These are phyloP conservation scores for Lactarius vividus DNA, from an alignment of 768 basidiomycete genomes.

Conservation along the genomic window DNA sequence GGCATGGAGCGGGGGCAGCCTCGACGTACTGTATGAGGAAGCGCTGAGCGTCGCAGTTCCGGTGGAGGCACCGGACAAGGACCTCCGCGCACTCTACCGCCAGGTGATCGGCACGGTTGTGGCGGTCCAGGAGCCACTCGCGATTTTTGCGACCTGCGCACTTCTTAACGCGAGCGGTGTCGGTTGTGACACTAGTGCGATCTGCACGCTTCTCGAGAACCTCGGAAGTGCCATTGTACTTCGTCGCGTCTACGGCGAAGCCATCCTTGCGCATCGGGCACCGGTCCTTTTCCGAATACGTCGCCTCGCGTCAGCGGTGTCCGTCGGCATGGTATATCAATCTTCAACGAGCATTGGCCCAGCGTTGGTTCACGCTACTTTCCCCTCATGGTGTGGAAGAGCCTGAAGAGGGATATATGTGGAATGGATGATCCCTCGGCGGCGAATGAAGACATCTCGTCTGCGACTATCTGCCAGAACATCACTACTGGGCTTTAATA, in stretches of 20 bases:
- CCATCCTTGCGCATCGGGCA: slow-evolving; percentile 18
- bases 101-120: slow-evolving; percentile 18
- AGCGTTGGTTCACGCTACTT: slow-evolving; percentile 17
- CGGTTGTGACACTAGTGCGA: not conserved
- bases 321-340: slow-evolving; percentile 14
- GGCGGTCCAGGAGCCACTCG: slow-evolving; percentile 15
- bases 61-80: not conserved
- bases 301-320: slow-evolving; percentile 17
- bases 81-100: slow-evolving; percentile 13
- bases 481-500: slow-evolving; percentile 13
- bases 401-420: slow-evolving; percentile 19
- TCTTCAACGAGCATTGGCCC: not conserved
- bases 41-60: slow-evolving; percentile 13
- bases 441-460: slow-evolving; percentile 9
- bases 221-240: slow-evolving; percentile 21
- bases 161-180: slow-evolving; percentile 11
- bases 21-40: slow-evolving; percentile 18
- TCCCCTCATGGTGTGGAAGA: slow-evolving; percentile 11
- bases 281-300: slow-evolving; percentile 19
- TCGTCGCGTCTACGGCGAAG: not conserved
- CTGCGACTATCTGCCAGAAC: not conserved
- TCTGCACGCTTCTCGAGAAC: slow-evolving; percentile 8
- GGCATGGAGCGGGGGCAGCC: slow-evolving; percentile 7
- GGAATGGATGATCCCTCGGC: not conserved
- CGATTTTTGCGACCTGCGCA: slow-evolving; percentile 5